A percentile compares a stretch with the other conserved stretches of the same genome.
Conservation (phyloP, 2,329 filamentous ascomycete species). For the Paecilomyces dactylethromorphus region DNA sequence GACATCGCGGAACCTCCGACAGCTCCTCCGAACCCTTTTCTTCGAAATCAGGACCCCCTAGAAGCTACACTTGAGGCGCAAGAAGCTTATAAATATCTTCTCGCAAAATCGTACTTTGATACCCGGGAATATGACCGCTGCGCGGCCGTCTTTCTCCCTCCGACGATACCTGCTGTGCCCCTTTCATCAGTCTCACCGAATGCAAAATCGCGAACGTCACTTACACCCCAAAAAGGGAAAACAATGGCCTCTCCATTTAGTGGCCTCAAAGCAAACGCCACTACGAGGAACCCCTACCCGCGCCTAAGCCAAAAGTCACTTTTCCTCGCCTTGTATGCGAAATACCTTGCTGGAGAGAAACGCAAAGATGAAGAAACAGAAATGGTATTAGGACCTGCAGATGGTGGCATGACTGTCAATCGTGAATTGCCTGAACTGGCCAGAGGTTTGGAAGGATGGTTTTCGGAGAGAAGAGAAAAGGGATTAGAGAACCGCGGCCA, state of each 20-base stretch:
- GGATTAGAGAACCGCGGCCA: constrained; percentile 60
- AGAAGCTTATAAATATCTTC: constrained; percentile 75
- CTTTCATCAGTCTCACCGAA: constrained; percentile 35
- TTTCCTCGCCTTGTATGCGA: constrained; percentile 87
- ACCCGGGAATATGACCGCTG: constrained; percentile 93
- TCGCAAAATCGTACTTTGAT: constrained; percentile 92
- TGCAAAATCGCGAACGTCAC: constrained; percentile 30
- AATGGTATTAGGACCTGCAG: constrained; percentile 91
- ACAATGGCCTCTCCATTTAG: constrained; percentile 46
- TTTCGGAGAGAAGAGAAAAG: constrained; percentile 58
- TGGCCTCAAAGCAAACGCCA: constrained; percentile 26
- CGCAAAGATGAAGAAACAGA: constrained; percentile 93
- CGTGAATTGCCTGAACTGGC: constrained; percentile 74
- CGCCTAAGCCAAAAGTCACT: constrained; percentile 80
- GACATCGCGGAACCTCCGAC: constrained; percentile 45
- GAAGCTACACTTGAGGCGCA: constrained; percentile 71
- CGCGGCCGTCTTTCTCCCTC: constrained; percentile 79
- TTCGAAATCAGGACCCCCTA: constrained; percentile 56
- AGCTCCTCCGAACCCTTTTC: constrained; percentile 45
- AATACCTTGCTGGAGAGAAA: constrained; percentile 90
- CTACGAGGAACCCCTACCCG: constrained; percentile 35
- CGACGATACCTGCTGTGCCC: constrained; percentile 65
- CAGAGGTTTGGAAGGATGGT: constrained; percentile 73
- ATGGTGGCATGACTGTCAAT: constrained; percentile 77
- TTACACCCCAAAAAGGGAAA: constrained; percentile 51